Conservation (phyloP, 2,329 filamentous ascomycete genomes). For the Mycosphaerelloides madeirae region DNA sequence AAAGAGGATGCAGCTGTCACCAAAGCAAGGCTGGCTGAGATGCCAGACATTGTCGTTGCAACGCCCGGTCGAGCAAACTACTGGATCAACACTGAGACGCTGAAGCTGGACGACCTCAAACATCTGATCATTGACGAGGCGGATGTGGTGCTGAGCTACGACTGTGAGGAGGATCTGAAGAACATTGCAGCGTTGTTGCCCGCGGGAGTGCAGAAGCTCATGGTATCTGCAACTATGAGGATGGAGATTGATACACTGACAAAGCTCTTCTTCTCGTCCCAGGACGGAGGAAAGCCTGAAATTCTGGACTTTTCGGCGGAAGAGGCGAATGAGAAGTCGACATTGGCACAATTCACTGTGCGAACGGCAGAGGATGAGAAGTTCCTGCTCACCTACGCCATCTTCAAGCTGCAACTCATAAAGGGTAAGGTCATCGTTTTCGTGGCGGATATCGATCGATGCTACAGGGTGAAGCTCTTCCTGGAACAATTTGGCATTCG, state of each 20-base stretch:
- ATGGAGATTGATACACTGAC: constrained; percentile 83
- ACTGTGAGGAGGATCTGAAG: constrained; percentile 85
- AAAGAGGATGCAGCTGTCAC: constrained; percentile 88
- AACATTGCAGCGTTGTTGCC: constrained; percentile 73
- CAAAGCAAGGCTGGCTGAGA: constrained; percentile 75
- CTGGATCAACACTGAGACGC: constrained; percentile 67
- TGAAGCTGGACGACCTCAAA: constrained; percentile 66
- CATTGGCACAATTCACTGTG: constrained; percentile 81
- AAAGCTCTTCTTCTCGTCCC: constrained; percentile 69
- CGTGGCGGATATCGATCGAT: constrained; percentile 80
- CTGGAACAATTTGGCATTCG: constrained; percentile 95
- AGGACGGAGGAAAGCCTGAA: constrained; percentile 52
- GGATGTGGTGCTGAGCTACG: constrained; percentile 88
- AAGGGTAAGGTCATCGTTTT: constrained; percentile 87
- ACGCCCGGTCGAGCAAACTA: constrained; percentile 80
- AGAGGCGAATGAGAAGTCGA: constrained; percentile 53
- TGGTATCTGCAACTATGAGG: constrained; percentile 91
- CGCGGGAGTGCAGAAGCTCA: constrained; percentile 78
- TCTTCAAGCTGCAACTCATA: constrained; percentile 90
- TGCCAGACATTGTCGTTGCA: constrained; percentile 83
- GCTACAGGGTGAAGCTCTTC: constrained; percentile 89
- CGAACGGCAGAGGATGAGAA: constrained; percentile 97
- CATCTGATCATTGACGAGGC: constrained; percentile 90
- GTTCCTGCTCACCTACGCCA: constrained; percentile 85
- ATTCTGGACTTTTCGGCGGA: constrained; percentile 78